These are phyloP conservation scores for Hypoxylon sp. DNA, from an alignment of 2,329 filamentous ascomycete species.

Conservation along the genomic window DNA sequence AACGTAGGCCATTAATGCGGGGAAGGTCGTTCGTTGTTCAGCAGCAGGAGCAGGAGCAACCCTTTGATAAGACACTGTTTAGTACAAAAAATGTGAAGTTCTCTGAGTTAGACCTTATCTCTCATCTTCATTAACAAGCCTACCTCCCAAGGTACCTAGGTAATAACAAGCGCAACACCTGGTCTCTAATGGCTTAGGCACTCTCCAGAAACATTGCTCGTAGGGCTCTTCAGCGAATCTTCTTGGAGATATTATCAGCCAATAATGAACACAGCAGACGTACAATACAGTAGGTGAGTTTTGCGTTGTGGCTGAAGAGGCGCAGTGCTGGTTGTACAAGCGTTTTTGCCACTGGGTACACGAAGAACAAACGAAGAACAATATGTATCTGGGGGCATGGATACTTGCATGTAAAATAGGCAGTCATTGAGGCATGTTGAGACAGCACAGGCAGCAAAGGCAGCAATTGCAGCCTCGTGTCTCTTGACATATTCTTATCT, in stretches of 20 bases:
- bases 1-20: slow-evolving; percentile 12
- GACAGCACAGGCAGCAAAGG: slow-evolving; percentile 9
- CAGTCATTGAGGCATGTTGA: slow-evolving; percentile 20
- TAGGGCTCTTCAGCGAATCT: slow-evolving; percentile 7
- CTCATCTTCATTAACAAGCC: too few species aligned
- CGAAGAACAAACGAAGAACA: too few species aligned
- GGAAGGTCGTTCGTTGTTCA: slow-evolving; percentile 2
- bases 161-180: background rate
- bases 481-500: background rate
- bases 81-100: background rate
- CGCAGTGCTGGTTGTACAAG: slow-evolving; percentile 1
- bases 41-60: background rate
- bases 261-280: background rate
- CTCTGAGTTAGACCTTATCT: too few species aligned
- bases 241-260: background rate
- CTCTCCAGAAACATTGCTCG: background rate
- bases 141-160: too few species aligned
- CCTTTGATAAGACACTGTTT: background rate
- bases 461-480: slow-evolving; percentile 14
- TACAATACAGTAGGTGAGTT: background rate
- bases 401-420: slow-evolving; percentile 21
- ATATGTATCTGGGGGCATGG: background rate
- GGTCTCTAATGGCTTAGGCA: slow-evolving; percentile 3
- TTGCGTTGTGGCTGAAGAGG: slow-evolving; percentile 13
- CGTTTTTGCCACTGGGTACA: slow-evolving; percentile 22